phyloP scores from a whole-genome alignment of 441 rosid species.

The Populus tomentosa region DNA sequence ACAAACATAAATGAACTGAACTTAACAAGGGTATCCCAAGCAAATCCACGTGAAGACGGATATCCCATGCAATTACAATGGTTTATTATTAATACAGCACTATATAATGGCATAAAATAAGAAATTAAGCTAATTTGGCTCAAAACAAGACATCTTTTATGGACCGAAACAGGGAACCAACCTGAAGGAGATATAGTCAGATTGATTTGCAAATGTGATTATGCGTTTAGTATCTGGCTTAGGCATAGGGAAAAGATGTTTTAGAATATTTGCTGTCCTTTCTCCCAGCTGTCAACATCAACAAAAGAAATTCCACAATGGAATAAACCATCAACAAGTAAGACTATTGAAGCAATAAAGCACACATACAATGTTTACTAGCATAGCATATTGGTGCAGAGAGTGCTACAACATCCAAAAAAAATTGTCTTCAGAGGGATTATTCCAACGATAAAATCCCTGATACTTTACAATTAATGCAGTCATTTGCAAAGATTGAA shows the following conservation, averaged over 20 bases:
- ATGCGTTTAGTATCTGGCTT: constrained; percentile 76
- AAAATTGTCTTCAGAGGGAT: neutral
- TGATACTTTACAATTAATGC: neutral
- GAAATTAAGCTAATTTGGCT: neutral
- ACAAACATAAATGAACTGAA: neutral
- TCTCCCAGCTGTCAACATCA: constrained; percentile 54
- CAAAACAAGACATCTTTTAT: neutral
- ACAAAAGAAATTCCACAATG: neutral
- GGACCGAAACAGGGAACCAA: constrained; percentile 21
- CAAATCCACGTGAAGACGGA: neutral
- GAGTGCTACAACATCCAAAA: neutral
- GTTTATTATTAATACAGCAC: neutral
- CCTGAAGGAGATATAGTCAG: constrained; percentile 93
- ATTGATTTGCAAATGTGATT: constrained; percentile 75
- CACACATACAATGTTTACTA: neutral
- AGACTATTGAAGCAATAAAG: neutral
- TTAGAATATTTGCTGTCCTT: constrained; percentile 70
- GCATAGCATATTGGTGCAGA: neutral
- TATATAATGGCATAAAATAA: neutral
- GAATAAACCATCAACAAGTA: neutral
- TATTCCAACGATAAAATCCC: neutral
- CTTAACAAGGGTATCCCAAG: neutral
- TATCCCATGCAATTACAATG: neutral
- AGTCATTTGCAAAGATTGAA: neutral
- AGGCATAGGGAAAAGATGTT: constrained; percentile 88